These are phyloP conservation scores for Cordyceps tenuipes DNA, from an alignment of 2,329 filamentous ascomycete species.

Conservation along the genomic window DNA sequence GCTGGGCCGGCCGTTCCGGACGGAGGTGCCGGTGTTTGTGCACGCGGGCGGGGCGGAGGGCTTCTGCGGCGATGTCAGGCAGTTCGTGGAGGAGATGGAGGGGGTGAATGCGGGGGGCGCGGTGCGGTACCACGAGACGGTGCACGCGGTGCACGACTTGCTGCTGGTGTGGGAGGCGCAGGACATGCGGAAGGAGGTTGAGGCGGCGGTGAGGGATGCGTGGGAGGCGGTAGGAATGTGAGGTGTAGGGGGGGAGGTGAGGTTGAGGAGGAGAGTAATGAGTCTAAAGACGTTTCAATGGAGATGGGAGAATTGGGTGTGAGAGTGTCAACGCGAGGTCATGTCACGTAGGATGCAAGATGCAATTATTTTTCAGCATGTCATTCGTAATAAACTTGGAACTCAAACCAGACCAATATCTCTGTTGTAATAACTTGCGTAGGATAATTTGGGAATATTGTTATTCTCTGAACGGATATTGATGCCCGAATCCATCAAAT, in stretches of 20 bases:
- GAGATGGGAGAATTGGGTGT: no score
- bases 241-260: background rate
- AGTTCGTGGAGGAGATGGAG: constrained; percentile 3
- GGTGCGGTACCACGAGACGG: background rate
- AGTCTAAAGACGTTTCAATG: no score
- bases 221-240: background rate
- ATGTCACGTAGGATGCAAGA: no score
- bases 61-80: background rate
- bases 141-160: constrained; percentile 5
- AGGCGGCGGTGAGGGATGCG: background rate
- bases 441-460: no score
- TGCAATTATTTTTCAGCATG: no score
- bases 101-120: background rate
- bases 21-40: constrained; percentile 7
- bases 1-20: constrained; percentile 2
- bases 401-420: no score
- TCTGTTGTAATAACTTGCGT: no score
- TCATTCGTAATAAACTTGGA: no score
- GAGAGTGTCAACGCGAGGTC: no score
- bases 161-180: background rate
- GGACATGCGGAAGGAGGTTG: constrained; percentile 3
- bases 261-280: background rate
- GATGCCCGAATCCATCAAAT: background rate
- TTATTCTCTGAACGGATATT: background rate
- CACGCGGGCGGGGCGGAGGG: constrained; percentile 9